Evolutionary conservation across 352 stramenopile genomes (phyloP).

Genomic region (Peronospora belbahrii): DNA sequence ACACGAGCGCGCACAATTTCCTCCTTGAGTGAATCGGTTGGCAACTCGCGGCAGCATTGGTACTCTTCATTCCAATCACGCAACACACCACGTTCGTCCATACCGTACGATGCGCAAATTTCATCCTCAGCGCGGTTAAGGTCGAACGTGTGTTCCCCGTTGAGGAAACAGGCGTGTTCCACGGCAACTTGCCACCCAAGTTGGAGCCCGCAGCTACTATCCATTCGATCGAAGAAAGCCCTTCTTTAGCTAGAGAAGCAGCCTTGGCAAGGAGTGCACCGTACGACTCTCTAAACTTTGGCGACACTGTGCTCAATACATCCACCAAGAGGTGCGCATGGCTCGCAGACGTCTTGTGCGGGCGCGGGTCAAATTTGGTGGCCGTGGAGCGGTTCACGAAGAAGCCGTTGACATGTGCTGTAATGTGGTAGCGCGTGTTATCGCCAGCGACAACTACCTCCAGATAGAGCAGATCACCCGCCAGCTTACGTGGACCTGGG

Average conservation of each 20-base stretch:
- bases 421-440: constrained; percentile 73
- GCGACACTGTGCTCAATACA: constrained; percentile 61
- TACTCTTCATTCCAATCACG: constrained; percentile 98
- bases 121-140: constrained; percentile 86
- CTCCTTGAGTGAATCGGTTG: constrained; percentile 71
- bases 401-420: constrained; percentile 88
- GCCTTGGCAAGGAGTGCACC: constrained; percentile 71
- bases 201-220: constrained; percentile 78
- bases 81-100: constrained; percentile 88
- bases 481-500: constrained; percentile 84
- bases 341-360: constrained; percentile 28
- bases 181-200: constrained; percentile 67
- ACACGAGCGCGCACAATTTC: constrained; percentile 90
- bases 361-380: constrained; percentile 74
- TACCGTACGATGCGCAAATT: constrained; percentile 81
- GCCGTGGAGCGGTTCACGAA: constrained; percentile 88
- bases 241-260: constrained; percentile 61
- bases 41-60: constrained; percentile 86
- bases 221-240: constrained; percentile 76
- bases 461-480: constrained; percentile 92
- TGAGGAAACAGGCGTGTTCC: constrained; percentile 50
- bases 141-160: constrained; percentile 62
- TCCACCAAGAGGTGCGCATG: constrained; percentile 75
- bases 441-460: constrained; percentile 74
- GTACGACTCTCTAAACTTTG: constrained; percentile 69